Conservation (phyloP, 225 moss, liverwort and hornwort species). For the Bryum argenteum region DNA sequence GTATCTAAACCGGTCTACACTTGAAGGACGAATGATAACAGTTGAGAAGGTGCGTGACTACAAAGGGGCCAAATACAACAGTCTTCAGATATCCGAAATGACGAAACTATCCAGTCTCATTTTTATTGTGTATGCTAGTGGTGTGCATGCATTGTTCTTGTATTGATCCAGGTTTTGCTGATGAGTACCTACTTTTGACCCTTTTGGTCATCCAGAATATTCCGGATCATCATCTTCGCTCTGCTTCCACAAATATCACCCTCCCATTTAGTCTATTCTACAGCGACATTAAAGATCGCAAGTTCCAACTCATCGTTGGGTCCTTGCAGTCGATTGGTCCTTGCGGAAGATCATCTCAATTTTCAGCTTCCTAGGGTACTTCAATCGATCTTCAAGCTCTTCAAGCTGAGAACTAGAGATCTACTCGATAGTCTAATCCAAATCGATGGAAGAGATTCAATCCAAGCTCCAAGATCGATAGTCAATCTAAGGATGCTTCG, state of each 20-base stretch:
- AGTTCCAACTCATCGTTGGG: slow-evolving; percentile 80
- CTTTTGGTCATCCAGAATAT: slow-evolving; percentile 99
- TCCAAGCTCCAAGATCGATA: slow-evolving; percentile 75
- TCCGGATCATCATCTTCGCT: slow-evolving; percentile 67
- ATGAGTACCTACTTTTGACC: slow-evolving; percentile 81
- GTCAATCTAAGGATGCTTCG: slow-evolving; percentile 66
- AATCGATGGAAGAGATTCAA: slow-evolving; percentile 67
- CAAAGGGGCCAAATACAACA: slow-evolving; percentile 35
- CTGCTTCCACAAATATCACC: slow-evolving; percentile 76
- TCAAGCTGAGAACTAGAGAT: slow-evolving; percentile 79
- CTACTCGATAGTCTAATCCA: slow-evolving; percentile 67
- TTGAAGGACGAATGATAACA: slow-evolving; percentile 98
- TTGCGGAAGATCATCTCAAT: slow-evolving; percentile 75
- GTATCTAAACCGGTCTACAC: slow-evolving; percentile 94
- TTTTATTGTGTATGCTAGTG: slow-evolving; percentile 49
- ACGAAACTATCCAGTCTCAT: slow-evolving; percentile 36
- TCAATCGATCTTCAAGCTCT: slow-evolving; percentile 54
- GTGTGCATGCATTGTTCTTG: slow-evolving; percentile 47
- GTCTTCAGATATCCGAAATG: slow-evolving; percentile 39
- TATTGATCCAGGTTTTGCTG: slow-evolving; percentile 85
- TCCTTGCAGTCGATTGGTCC: slow-evolving; percentile 80
- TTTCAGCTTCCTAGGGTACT: slow-evolving; percentile 48
- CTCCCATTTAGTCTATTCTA: slow-evolving; percentile 85
- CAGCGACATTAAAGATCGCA: slow-evolving; percentile 77
- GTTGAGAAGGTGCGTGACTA: slow-evolving; percentile 88